Evolutionary conservation across 306 rosid species (phyloP).

Genomic region (Elaeagnus macrophylla): DNA sequence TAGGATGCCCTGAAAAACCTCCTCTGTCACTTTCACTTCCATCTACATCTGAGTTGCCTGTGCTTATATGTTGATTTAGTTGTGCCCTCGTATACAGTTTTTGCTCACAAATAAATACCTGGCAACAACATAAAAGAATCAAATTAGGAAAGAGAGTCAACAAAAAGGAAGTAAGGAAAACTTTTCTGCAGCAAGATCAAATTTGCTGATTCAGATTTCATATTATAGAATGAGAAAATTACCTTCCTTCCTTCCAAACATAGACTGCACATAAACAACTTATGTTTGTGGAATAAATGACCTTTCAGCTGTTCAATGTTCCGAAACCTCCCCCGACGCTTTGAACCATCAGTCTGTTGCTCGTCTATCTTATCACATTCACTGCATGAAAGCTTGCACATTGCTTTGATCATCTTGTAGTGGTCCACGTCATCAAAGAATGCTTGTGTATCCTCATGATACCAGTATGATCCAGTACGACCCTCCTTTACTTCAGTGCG

Average conservation of each 20-base stretch:
- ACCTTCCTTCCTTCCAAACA: constrained; percentile 98
- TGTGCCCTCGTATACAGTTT: constrained; percentile 76
- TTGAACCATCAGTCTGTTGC: constrained; percentile 49
- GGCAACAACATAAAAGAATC: constrained; percentile 1
- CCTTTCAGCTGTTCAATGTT: constrained; percentile 82
- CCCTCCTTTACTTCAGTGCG: constrained; percentile 41
- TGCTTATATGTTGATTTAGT: constrained; percentile 64
- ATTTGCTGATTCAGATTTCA: background rate
- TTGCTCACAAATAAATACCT: constrained; percentile 95
- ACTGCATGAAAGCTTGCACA: constrained; percentile 66
- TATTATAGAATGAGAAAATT: background rate
- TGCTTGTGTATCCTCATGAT: constrained; percentile 42
- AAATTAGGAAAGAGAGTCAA: background rate
- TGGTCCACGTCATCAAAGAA: constrained; percentile 45
- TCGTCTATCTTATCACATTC: constrained; percentile 83
- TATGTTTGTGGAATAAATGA: constrained; percentile 76
- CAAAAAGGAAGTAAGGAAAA: background rate
- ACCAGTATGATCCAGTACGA: constrained; percentile 37
- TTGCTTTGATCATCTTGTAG: constrained; percentile 56
- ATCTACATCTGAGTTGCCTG: constrained; percentile 91
- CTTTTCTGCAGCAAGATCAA: too few species aligned
- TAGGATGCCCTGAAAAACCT: constrained; percentile 91
- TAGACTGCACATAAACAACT: constrained; percentile 68
- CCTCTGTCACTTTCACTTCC: constrained; percentile 99
- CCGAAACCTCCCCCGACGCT: constrained; percentile 55